Percentiles rank a stretch among this genome's conserved stretches.
These are phyloP conservation scores for Acer saccharum DNA, from an alignment of 345 rosid species.

Conservation along the genomic window DNA sequence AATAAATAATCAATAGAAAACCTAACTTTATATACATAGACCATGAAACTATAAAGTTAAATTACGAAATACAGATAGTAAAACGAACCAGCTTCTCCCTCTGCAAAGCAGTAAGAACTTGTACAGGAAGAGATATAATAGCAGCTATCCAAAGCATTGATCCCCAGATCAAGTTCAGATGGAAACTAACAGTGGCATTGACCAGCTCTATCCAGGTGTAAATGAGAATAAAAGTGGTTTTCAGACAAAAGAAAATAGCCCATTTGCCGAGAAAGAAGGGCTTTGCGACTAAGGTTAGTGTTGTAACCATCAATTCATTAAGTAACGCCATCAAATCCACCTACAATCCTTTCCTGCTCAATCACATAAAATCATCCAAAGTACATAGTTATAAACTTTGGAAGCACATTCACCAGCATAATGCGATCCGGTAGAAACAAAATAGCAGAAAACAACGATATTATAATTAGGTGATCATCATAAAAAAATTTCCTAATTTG, in stretches of 20 bases:
- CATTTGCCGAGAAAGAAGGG: conserved; percentile 48
- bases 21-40: not conserved
- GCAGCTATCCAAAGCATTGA: conserved; percentile 46
- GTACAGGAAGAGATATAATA: conserved; percentile 56
- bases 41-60: not conserved
- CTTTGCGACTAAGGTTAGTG: conserved; percentile 37
- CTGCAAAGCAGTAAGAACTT: conserved; percentile 55
- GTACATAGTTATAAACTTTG: not conserved
- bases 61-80: not conserved
- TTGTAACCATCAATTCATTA: conserved; percentile 31
- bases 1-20: not conserved
- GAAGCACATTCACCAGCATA: not conserved
- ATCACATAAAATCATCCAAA: conserved; percentile 1
- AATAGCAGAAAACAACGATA: not conserved
- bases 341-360: conserved; percentile 3
- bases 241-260: conserved; percentile 39
- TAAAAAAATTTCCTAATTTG: not conserved
- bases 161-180: conserved; percentile 49
- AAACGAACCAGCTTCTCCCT: conserved; percentile 71
- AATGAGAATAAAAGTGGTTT: conserved; percentile 43
- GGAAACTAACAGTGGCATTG: conserved; percentile 45
- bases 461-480: not conserved
- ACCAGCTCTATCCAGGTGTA: conserved; percentile 56
- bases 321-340: conserved; percentile 36
- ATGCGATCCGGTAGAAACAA: not conserved